These are phyloP conservation scores for Aspergillus sparsus DNA, from an alignment of 495 filamentous ascomycete genomes.

Conservation along the genomic window DNA sequence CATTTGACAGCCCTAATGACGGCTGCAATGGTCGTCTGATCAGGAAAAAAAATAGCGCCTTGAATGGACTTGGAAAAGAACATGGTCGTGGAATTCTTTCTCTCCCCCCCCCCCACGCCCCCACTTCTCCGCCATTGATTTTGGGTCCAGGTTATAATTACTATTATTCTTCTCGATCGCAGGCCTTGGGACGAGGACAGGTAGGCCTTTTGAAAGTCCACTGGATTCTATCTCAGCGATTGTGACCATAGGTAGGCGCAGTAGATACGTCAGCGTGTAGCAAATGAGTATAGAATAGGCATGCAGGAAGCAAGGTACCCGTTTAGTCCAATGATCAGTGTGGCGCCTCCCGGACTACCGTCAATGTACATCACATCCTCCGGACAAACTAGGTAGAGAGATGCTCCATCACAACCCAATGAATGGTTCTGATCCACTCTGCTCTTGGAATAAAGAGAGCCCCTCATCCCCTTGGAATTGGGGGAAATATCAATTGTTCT, in stretches of 20 bases:
- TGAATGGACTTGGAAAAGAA: slow-evolving; percentile 15
- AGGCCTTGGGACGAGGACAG: neutral
- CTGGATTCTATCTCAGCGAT: no score
- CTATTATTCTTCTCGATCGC: neutral
- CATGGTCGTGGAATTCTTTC: slow-evolving; percentile 2
- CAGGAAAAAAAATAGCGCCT: slow-evolving; percentile 38
- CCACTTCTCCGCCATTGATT: slow-evolving; percentile 33
- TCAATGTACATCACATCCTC: neutral
- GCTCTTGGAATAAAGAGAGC: slow-evolving; percentile 21
- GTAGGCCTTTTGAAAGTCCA: no score
- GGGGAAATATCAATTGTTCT: neutral
- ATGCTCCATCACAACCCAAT: slow-evolving; percentile 1
- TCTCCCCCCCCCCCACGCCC: slow-evolving; percentile 26
- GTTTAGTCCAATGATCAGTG: no score
- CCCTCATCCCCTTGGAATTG: slow-evolving; percentile 11
- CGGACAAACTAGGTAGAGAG: slow-evolving; percentile 1
- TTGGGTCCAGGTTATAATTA: slow-evolving; percentile 2
- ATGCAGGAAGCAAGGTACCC: no score
- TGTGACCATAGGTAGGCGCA: no score
- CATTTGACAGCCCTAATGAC: slow-evolving; percentile 30
- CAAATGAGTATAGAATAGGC: no score
- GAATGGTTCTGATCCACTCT: slow-evolving; percentile 4
- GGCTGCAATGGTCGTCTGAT: slow-evolving; percentile 42
- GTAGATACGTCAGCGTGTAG: no score
- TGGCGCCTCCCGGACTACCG: neutral